Base-by-base conservation (phyloP, 2,329 filamentous ascomycete species). In the Aspergillus neoniger region DNA sequence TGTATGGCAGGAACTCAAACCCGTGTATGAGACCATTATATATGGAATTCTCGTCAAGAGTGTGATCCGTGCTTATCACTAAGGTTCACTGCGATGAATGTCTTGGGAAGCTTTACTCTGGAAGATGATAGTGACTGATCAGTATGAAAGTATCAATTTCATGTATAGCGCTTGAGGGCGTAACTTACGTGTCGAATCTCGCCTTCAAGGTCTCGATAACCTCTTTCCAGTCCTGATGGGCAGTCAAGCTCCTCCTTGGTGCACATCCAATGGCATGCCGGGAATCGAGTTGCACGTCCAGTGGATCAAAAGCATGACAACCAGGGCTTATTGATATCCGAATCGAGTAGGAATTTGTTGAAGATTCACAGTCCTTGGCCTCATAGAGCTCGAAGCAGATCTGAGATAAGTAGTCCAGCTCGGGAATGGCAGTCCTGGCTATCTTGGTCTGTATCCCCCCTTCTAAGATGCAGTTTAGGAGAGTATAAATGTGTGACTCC, bases 331-430 rank as follows among this genome's bases (percentile, higher is more conserved):
- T 92, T 28, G 91, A 95, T 74, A 99, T 97, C 61, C 94, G 90
- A 74, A 99, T 99, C 71, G 90, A 95, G 78, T 99, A 99, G 57
- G 92, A 91, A 77, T 94, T 97, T 2, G 87, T 88, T 55, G 90
- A 88, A 38, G 87, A 86, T 62, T 88, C 86, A 56, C 86, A 88
- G 65, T 92, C 94, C 76, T 95, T 91, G 15, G 92, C 94, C 76
- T 99, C 95, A 78, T 99, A 99, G 28, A 99, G 83, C 80, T 99
- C 95, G 68, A 99, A 99, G 76, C 92, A 96, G 73, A 99, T 98
- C 74, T 98, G 95, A 7, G 91, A 96, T 28, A 99, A 86, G 74
- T 99, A 99, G 76, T 99, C 95, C 36, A 99, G 87, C 78, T 99
- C 95, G 0, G 95, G 95, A 65, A 99, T 99, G 43, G 91, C 92